phyloP scores from a whole-genome alignment of 2,329 filamentous ascomycete species.

The Leptographium galeiforme region DNA sequence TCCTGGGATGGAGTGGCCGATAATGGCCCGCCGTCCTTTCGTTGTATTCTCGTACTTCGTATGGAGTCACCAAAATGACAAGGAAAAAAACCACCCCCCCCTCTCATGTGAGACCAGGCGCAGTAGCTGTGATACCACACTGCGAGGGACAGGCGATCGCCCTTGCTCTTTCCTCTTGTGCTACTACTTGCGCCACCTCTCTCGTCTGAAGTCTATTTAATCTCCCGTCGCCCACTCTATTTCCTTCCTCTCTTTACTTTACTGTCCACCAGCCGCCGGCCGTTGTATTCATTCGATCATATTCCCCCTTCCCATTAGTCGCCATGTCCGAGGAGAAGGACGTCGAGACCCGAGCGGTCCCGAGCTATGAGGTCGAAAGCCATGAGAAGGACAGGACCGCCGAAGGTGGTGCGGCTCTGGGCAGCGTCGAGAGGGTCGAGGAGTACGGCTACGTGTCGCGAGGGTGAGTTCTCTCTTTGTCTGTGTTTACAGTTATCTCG shows the following conservation, averaged over 20 bases:
- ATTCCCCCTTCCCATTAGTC: not conserved
- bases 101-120: not conserved
- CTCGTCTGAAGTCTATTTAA: not conserved
- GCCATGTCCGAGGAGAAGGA: slow-evolving; percentile 9
- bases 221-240: not conserved
- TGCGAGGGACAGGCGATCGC: not conserved
- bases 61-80: not conserved
- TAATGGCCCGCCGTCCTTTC: too few species aligned
- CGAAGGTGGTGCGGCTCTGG: slow-evolving; percentile 6
- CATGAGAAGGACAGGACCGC: slow-evolving; percentile 1
- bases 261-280: not conserved
- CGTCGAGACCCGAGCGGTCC: slow-evolving; percentile 6
- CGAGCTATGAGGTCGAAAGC: slow-evolving; percentile 4
- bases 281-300: not conserved
- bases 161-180: not conserved
- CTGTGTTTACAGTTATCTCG: too few species aligned
- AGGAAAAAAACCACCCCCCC: not conserved
- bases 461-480: slow-evolving; percentile 4
- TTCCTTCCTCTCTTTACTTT: not conserved
- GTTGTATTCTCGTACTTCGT: too few species aligned
- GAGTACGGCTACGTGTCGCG: slow-evolving; percentile 11
- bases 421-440: slow-evolving; percentile 4
- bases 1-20: too few species aligned
- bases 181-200: not conserved
- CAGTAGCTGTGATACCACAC: not conserved